Evolutionary conservation across 139 green algal species (phyloP), one percentile per base, ranked within the genome.

Genomic region (Coccomyxa sp.): DNA sequence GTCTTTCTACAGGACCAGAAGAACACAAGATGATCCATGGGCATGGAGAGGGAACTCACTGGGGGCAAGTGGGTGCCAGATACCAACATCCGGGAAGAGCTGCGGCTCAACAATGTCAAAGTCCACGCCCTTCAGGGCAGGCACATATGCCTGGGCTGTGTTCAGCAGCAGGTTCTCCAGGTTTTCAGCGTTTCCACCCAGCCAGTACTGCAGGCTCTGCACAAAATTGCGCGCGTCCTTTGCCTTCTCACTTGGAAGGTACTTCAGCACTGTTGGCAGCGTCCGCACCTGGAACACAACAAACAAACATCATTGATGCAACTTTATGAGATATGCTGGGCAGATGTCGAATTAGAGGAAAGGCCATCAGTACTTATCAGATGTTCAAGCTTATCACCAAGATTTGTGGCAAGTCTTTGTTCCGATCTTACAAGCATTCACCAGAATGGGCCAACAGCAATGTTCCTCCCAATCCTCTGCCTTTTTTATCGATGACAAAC

Each of bases 141-240:
- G 97, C 63, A 98, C 91, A 86, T 99, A 99, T 11, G 88, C 86
- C 83, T 92, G 79, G 38, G 85, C 88, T 58, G 96, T 94, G 80
- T 91, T 97, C 18, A 98, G 89, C 59, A 99, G 87, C 89, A 99
- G 94, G 93, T 99, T 99, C 93, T 99, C 94, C 82, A 99, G 91
- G 90, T 99, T 99, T 31, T 97, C 94, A 45, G 93, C 87, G 88
- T 97, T 98, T 75, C 97, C 97, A 68, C 97, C 97, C 85, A 99
- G 93, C 97, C 97, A 99, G 94, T 99, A 99, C 93, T 99, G 97
- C 79, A 99, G 95, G 60, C 92, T 94, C 87, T 97, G 89, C 51
- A 81, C 92, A 79, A 98, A 98, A 89, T 95, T 96, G 71, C 94
- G 89, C 0, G 94, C 94, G 68, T 98, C 95, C 91, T 95, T 88